Evolutionary conservation across 352 stramenopile genomes (phyloP).

Genomic region (Phytophthora sp.): DNA sequence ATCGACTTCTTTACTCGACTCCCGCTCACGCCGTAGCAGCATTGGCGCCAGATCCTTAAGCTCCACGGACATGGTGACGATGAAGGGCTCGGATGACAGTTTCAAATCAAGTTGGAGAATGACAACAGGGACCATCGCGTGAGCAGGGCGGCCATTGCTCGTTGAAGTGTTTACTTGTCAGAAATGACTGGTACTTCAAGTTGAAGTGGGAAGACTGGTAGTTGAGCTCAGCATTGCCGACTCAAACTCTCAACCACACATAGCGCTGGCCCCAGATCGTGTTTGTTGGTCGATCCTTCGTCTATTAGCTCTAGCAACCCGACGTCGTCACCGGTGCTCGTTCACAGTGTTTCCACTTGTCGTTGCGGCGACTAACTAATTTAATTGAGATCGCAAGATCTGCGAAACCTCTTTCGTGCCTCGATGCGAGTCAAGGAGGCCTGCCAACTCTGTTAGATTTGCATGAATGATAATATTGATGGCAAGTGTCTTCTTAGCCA

Average conservation of each 20-base stretch:
- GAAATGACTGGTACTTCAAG: conserved; percentile 15
- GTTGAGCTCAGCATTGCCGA: neutral
- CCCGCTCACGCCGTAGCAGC: conserved; percentile 12
- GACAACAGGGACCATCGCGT: neutral
- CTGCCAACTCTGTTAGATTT: too few relatives aligned
- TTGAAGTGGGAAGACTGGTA: conserved; percentile 5
- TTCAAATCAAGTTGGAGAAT: conserved; percentile 11
- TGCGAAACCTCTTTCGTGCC: too few relatives aligned
- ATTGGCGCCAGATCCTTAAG: conserved; percentile 19
- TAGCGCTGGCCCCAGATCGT: too few relatives aligned
- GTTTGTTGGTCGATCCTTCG: too few relatives aligned
- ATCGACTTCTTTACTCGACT: neutral
- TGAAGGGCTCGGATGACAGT: neutral
- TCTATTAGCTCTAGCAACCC: too few relatives aligned
- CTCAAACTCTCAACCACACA: neutral
- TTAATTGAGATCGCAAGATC: too few relatives aligned
- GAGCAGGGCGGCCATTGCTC: neutral
- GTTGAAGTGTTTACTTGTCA: conserved; percentile 29
- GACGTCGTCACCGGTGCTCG: too few relatives aligned
- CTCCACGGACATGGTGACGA: neutral
- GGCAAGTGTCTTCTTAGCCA: too few relatives aligned
- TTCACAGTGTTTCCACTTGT: too few relatives aligned
- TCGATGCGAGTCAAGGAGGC: too few relatives aligned
- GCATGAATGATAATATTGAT: too few relatives aligned
- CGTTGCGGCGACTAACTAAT: too few relatives aligned